These are phyloP conservation scores for Debaryomyces tyrocola DNA, from an alignment of 805 yeast genomes.

Conservation along the genomic window DNA sequence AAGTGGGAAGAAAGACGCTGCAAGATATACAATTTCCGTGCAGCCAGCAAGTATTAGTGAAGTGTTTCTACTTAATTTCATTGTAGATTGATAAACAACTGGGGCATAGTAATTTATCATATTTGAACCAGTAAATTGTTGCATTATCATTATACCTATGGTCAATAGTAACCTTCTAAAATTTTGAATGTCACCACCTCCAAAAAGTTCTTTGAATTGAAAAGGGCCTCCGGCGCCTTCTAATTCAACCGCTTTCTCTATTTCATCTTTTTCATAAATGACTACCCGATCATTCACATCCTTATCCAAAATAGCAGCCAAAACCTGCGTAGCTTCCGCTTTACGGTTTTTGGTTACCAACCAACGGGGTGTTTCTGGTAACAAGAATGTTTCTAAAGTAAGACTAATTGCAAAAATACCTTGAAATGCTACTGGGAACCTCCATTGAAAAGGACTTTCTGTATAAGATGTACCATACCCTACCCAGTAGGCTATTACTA, in stretches of 20 bases:
- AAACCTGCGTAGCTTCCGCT: slow-evolving; percentile 46
- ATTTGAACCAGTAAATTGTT: slow-evolving; percentile 24
- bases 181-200: slow-evolving; percentile 32
- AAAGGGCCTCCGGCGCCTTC: slow-evolving; percentile 8
- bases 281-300: slow-evolving; percentile 20
- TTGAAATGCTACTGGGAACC: slow-evolving; percentile 35
- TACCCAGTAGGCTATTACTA: slow-evolving; percentile 36
- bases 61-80: slow-evolving; percentile 17
- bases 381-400: slow-evolving; percentile 9
- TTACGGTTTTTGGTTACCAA: slow-evolving; percentile 47
- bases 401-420: slow-evolving; percentile 19
- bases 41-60: slow-evolving; percentile 28
- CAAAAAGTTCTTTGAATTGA: slow-evolving; percentile 21
- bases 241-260: slow-evolving; percentile 3
- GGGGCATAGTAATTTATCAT: slow-evolving; percentile 26
- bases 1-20: slow-evolving; percentile 25
- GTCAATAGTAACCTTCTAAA: slow-evolving; percentile 27
- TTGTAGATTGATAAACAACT: slow-evolving; percentile 20
- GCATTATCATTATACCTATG: slow-evolving; percentile 16
- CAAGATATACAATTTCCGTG: slow-evolving; percentile 26
- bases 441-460: slow-evolving; percentile 28
- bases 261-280: slow-evolving; percentile 27
- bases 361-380: slow-evolving; percentile 53
- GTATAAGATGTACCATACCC: slow-evolving; percentile 35
- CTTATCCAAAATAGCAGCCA: slow-evolving; percentile 39